Percentiles rank a stretch among this genome's conserved stretches.
phyloP scores from a whole-genome alignment of 345 rosid species.

The Rubroshorea leprosula region DNA sequence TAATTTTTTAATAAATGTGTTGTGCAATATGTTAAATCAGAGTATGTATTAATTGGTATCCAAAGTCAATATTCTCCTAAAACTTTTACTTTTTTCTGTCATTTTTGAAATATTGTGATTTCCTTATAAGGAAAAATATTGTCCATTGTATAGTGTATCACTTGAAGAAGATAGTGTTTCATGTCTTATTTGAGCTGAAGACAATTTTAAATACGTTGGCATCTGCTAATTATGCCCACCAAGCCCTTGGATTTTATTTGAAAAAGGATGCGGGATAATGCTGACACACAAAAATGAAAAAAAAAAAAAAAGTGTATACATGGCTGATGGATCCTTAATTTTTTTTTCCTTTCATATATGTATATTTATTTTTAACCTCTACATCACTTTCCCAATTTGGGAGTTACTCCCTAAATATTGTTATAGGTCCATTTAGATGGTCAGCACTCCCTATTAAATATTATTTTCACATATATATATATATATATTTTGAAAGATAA shows the following conservation, averaged over 20 bases:
- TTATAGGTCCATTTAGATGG: no score
- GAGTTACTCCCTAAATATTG: no score
- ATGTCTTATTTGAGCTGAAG: not conserved
- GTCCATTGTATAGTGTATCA: not conserved
- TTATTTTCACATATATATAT: no score
- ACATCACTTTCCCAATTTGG: no score
- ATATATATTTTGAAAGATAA: no score
- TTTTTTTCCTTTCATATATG: not conserved
- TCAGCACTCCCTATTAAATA: no score
- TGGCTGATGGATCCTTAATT: no score
- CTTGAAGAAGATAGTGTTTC: not conserved
- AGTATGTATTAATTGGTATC: no score
- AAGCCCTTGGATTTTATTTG: slow-evolving; percentile 1
- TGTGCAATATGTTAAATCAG: no score
- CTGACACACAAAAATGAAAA: not conserved
- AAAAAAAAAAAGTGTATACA: no score
- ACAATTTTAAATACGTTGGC: slow-evolving; percentile 1
- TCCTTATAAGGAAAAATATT: not conserved
- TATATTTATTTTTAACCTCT: not conserved
- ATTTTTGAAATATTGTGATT: not conserved
- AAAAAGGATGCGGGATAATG: not conserved
- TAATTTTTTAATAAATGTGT: no score
- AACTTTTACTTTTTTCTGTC: not conserved
- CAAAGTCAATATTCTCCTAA: no score
- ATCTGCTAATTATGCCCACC: not conserved